phyloP scores from a whole-genome alignment of 306 rosid genomes.

The Casuarina equisetifolia region DNA sequence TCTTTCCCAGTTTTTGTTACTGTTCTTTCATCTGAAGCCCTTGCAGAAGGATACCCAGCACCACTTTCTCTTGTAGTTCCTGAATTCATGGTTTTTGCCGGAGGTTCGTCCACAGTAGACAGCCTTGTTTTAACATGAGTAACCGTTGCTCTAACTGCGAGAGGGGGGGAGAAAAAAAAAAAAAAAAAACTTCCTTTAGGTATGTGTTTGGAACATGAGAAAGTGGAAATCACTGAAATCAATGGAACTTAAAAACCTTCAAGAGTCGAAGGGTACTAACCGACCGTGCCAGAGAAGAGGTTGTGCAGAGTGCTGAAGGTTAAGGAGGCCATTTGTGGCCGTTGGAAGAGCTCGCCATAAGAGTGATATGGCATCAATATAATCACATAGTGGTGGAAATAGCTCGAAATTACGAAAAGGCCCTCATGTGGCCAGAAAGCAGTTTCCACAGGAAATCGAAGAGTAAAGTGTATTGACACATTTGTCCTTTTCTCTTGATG shows the following conservation, averaged over 20 bases:
- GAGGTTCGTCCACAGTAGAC: slow-evolving; percentile 32
- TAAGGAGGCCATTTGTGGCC: slow-evolving; percentile 63
- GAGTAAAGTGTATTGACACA: too few species aligned
- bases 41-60: slow-evolving; percentile 35
- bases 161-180: neutral
- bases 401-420: neutral
- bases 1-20: slow-evolving; percentile 33
- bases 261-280: slow-evolving; percentile 43
- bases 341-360: slow-evolving; percentile 23
- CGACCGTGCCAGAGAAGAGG: slow-evolving; percentile 30
- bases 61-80: slow-evolving; percentile 18
- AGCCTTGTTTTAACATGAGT: slow-evolving; percentile 28
- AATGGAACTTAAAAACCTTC: slow-evolving; percentile 12
- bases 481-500: too few species aligned
- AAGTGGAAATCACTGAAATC: slow-evolving; percentile 28
- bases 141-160: slow-evolving; percentile 24
- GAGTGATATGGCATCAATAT: neutral
- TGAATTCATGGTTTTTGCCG: slow-evolving; percentile 25
- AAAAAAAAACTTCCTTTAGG: slow-evolving; percentile 17
- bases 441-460: too few species aligned
- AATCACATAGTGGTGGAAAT: too few species aligned
- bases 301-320: slow-evolving; percentile 45
- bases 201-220: slow-evolving; percentile 35
- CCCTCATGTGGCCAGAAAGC: neutral
- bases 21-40: slow-evolving; percentile 24